phyloP scores from a whole-genome alignment of 176 grass and related monocot species.

The Hordeum vulgare region MorexV3_pseudomolecules_assembly NC_058524.1:626265196-626265695 shows the following conservation, averaged over 20 bases:
- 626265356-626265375: background rate
- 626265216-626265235: too few species aligned
- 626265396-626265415: background rate
- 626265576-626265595: background rate
- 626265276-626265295: too few species aligned
- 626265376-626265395: background rate
- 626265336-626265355: background rate
- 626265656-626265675: background rate
- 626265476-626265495: background rate
- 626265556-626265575: background rate
- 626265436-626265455: background rate
- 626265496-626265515: background rate
- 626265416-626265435: background rate
- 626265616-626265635: background rate
- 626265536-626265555: background rate
- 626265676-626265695: too few species aligned
- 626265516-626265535: background rate
- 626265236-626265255: too few species aligned
- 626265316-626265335: background rate
- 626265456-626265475: background rate
- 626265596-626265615: background rate
- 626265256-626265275: too few species aligned
- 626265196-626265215: background rate
- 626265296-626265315: background rate
- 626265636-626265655: background rate